A percentile compares a stretch with the other conserved stretches of the same genome.
Conservation (phyloP, 2,329 filamentous ascomycete species). For the Apiospora sp. region DNA sequence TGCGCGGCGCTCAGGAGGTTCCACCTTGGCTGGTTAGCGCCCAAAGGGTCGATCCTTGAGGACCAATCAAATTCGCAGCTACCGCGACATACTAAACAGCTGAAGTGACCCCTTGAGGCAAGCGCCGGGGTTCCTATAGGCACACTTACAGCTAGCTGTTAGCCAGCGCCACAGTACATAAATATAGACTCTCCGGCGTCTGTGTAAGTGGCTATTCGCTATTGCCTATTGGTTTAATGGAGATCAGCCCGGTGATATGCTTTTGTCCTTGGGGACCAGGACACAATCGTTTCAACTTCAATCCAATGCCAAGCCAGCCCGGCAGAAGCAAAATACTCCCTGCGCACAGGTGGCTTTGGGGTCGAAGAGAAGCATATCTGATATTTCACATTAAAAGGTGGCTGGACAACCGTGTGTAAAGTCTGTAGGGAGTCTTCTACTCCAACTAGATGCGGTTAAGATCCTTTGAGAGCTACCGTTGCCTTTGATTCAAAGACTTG, state of each 20-base stretch:
- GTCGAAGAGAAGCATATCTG: not conserved
- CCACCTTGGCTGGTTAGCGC: not conserved
- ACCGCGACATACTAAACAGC: conserved; percentile 1
- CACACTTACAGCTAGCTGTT: not conserved
- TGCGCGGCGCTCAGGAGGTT: not conserved
- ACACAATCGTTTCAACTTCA: not conserved
- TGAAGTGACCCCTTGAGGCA: not conserved
- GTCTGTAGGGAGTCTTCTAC: not conserved
- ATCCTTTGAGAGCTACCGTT: not conserved
- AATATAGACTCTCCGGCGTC: not conserved
- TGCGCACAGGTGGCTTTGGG: not conserved
- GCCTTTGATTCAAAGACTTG: not conserved
- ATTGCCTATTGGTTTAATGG: not conserved
- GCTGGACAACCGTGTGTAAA: not conserved
- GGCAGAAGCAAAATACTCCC: not conserved
- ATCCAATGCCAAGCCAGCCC: not conserved
- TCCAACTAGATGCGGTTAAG: not conserved
- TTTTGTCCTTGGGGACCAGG: not conserved
- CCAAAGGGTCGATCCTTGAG: conserved; percentile 2
- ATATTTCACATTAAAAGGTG: not conserved
- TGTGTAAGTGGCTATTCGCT: not conserved
- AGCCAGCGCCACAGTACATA: not conserved
- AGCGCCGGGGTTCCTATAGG: not conserved
- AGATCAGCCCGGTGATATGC: not conserved
- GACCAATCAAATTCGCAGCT: conserved; percentile 4